Conservation (phyloP, 108 stramenopile genomes). For the Aureococcus anophagefferens region DNA sequence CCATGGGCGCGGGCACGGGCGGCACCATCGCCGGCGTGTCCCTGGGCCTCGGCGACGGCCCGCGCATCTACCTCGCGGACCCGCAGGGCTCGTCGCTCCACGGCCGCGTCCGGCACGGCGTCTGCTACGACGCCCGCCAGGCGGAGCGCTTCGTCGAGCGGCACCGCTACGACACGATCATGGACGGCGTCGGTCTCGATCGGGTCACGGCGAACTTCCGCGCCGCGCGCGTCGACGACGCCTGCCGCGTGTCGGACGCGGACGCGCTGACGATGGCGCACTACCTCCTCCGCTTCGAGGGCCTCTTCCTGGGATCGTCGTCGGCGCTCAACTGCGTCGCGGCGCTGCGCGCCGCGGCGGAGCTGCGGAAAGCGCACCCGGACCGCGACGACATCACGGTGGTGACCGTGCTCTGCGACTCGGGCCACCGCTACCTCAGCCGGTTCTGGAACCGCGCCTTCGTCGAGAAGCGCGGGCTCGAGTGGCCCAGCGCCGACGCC, state of each 20-base stretch:
- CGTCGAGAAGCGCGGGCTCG: constrained; percentile 48
- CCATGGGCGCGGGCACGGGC: constrained; percentile 92
- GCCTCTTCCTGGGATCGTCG: constrained; percentile 85
- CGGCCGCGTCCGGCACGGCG: constrained; percentile 73
- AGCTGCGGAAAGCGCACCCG: constrained; percentile 15
- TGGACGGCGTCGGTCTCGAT: constrained; percentile 92
- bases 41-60: constrained; percentile 53
- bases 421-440: constrained; percentile 67
- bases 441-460: constrained; percentile 81
- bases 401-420: constrained; percentile 85
- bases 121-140: constrained; percentile 77
- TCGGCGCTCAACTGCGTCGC: constrained; percentile 89
- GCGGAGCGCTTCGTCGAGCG: constrained; percentile 57
- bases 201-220: constrained; percentile 79
- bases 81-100: constrained; percentile 80
- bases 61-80: neutral
- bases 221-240: constrained; percentile 18
- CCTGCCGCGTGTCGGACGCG: constrained; percentile 55
- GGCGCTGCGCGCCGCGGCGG: constrained; percentile 58
- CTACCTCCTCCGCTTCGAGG: constrained; percentile 71
- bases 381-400: constrained; percentile 38
- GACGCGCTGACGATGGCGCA: constrained; percentile 90
- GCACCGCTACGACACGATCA: constrained; percentile 90
- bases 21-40: constrained; percentile 87
- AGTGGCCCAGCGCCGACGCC: too few relatives aligned